phyloP scores from a whole-genome alignment of 2,329 filamentous ascomycete species.

The Penicillium sp. region DNA sequence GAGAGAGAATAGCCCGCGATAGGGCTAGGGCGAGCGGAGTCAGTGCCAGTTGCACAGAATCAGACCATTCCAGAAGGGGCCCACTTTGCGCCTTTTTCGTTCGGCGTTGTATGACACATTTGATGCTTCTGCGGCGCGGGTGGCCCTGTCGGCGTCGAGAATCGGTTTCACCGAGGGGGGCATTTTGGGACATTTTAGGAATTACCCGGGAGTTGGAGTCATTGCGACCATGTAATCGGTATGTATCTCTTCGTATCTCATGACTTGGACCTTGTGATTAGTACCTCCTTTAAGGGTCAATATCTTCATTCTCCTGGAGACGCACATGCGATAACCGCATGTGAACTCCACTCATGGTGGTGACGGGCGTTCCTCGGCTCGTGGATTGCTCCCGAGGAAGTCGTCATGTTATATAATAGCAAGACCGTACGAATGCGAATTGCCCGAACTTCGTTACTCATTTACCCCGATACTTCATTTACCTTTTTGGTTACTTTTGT shows the following conservation, averaged over 20 bases:
- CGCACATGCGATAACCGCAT: slow-evolving; percentile 2
- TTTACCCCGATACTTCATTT: too few species aligned
- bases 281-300: too few species aligned
- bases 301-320: neutral
- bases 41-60: neutral
- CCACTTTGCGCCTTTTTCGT: slow-evolving; percentile 25
- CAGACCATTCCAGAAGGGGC: slow-evolving; percentile 14
- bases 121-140: slow-evolving; percentile 8
- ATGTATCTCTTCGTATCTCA: neutral
- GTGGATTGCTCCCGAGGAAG: slow-evolving; percentile 2
- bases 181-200: neutral
- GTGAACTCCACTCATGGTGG: slow-evolving; percentile 15
- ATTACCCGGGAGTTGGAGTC: neutral
- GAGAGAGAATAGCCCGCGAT: neutral
- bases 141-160: slow-evolving; percentile 15
- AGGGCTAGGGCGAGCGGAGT: neutral
- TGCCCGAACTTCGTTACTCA: too few species aligned
- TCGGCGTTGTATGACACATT: slow-evolving; percentile 24
- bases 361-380: slow-evolving; percentile 11
- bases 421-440: neutral
- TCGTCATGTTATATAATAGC: neutral
- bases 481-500: too few species aligned
- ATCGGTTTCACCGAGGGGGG: neutral
- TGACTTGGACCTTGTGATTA: neutral
- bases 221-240: neutral